Conservation (phyloP, 768 basidiomycete species). For the Boletus pseudopeckii region DNA sequence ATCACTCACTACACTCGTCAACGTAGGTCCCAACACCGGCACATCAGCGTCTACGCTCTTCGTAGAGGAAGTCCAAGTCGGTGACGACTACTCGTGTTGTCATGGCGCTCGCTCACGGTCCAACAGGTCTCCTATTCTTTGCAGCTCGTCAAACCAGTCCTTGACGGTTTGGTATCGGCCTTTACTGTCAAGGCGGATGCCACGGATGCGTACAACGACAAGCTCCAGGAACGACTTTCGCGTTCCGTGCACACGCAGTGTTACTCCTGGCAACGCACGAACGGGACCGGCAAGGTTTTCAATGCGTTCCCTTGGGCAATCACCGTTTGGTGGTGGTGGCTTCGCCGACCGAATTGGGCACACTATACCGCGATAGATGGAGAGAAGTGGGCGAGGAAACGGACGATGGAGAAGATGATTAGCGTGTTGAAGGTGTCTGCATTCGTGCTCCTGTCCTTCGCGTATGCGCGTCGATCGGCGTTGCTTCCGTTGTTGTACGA, state of each 20-base stretch:
- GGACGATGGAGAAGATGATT: background rate
- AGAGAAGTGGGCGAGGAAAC: conserved; percentile 33
- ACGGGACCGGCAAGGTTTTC: conserved; percentile 35
- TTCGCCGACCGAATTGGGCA: conserved; percentile 34
- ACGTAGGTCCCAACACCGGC: conserved; percentile 27
- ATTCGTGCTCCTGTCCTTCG: conserved; percentile 2
- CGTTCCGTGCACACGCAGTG: conserved; percentile 29
- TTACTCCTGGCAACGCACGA: conserved; percentile 40
- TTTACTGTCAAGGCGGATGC: conserved; percentile 23
- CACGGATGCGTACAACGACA: conserved; percentile 28
- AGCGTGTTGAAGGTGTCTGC: conserved; percentile 1
- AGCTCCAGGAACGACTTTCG: conserved; percentile 17
- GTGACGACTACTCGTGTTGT: background rate
- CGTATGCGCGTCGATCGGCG: conserved; percentile 5
- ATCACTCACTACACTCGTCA: background rate
- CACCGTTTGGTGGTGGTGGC: conserved; percentile 34
- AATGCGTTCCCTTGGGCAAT: conserved; percentile 40
- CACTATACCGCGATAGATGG: conserved; percentile 37
- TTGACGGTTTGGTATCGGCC: conserved; percentile 19
- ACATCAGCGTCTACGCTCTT: conserved; percentile 26
- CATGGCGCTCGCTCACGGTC: background rate
- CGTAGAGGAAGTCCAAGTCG: conserved; percentile 29
- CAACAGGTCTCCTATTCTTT: conserved; percentile 26
- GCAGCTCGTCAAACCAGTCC: conserved; percentile 30
- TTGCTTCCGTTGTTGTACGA: background rate